phyloP scores from a whole-genome alignment of 371 early-diverging fungal species.

The Haplosporangium sp. region DNA sequence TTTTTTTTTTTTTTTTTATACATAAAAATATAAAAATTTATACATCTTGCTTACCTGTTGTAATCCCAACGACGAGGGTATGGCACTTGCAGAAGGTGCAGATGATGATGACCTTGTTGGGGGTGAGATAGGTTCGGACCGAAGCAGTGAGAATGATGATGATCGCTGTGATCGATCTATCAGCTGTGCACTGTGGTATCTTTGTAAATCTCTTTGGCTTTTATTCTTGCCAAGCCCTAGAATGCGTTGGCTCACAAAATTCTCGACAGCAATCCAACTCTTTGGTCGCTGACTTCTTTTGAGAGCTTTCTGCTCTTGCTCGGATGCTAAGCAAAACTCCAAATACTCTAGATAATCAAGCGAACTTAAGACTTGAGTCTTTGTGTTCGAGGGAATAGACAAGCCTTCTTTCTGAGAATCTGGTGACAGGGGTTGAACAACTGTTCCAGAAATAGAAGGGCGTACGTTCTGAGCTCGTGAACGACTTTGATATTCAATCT shows the following conservation, averaged over 20 bases:
- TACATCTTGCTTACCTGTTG: conserved; percentile 4
- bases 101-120: conserved; percentile 9
- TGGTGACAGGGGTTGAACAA: not conserved
- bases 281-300: conserved; percentile 12
- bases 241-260: conserved; percentile 25
- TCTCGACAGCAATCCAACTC: conserved; percentile 35
- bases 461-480: not conserved
- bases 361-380: conserved; percentile 16
- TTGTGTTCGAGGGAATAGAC: not conserved
- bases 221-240: conserved; percentile 13
- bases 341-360: conserved; percentile 40
- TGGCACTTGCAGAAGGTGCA: not conserved
- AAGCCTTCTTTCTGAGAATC: not conserved
- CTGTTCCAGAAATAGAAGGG: not conserved
- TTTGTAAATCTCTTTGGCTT: not conserved
- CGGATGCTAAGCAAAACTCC: conserved; percentile 22
- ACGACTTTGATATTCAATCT: not conserved
- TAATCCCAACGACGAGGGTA: not conserved
- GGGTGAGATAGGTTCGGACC: conserved; percentile 7
- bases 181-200: not conserved
- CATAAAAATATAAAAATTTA: not conserved
- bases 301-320: conserved; percentile 24
- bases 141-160: conserved; percentile 17
- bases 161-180: conserved; percentile 14
- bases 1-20: not conserved